Percentiles rank a stretch among this genome's conserved stretches.
phyloP scores from a whole-genome alignment of 2,329 filamentous ascomycete species.

The Talaromyces sp. region DNA sequence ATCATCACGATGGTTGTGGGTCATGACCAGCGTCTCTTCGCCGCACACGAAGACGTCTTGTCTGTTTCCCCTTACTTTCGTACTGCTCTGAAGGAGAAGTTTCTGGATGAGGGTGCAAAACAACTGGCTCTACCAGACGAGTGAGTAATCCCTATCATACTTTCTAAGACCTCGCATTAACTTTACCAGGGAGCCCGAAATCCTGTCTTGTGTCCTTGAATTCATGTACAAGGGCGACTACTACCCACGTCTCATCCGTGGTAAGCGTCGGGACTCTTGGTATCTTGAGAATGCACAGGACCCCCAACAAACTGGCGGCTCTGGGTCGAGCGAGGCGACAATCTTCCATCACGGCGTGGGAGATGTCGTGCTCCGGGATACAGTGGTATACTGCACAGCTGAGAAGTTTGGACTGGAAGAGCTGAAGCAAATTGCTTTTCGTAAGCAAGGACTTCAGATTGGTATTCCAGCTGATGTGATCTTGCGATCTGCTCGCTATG shows the following conservation, averaged over 20 bases:
- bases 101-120: constrained; percentile 70
- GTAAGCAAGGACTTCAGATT: constrained; percentile 91
- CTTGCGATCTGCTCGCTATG: constrained; percentile 88
- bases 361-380: constrained; percentile 84
- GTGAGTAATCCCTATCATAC: constrained; percentile 28
- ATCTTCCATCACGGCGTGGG: constrained; percentile 75
- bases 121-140: constrained; percentile 76
- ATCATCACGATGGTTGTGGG: constrained; percentile 88
- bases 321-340: constrained; percentile 70
- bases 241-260: constrained; percentile 84
- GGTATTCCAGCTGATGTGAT: constrained; percentile 92
- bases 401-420: constrained; percentile 89
- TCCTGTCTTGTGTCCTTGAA: constrained; percentile 91
- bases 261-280: constrained; percentile 85
- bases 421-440: constrained; percentile 85
- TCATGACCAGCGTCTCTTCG: constrained; percentile 83
- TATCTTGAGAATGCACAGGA: constrained; percentile 75
- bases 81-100: constrained; percentile 69
- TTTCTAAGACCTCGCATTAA: constrained; percentile 1
- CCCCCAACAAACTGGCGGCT: constrained; percentile 59
- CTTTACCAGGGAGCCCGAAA: constrained; percentile 74
- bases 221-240: constrained; percentile 98
- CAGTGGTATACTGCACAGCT: constrained; percentile 89
- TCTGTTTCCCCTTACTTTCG: constrained; percentile 83
- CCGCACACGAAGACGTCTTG: constrained; percentile 91